Evolutionary conservation across 345 rosid species (phyloP), one percentile per base, ranked within the genome.

Genomic region (Theobroma cacao): DNA sequence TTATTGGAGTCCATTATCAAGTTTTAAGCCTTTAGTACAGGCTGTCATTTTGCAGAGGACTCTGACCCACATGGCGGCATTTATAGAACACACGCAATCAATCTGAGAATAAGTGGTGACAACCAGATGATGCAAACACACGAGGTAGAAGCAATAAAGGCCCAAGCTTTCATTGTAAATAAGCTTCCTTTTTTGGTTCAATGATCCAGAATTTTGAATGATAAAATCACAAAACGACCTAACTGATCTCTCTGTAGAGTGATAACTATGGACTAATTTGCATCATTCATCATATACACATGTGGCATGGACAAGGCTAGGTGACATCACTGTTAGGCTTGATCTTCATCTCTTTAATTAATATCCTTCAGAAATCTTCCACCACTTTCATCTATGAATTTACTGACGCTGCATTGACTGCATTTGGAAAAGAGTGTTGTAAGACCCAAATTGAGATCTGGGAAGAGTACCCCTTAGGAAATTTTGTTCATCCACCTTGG

Each of bases 401-500:
- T 60, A 86, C 74, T 78, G 90, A 43, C 75, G 87, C 34, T 85
- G 89, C 89, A 82, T 80, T 12, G 89, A 80, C 69, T 85, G 91
- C 88, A 85, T 82, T 80, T 80, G 87, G 76, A 78, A 76, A 52
- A 82, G 72, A 69, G 81, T 31, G 77, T 34, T 70, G 85, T 84
- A 87, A 62, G 90, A 72, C 75, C 83, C 89, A 56, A 91, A 84
- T 41, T 90, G 93, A 79, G 91, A 86, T 50, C 85, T 86, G 18
- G 84, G 80, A 77, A 80, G 78, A 56, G 78, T 72, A 82, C 83
- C 94, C 78, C 84, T 65, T 11, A 87, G 87, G 80, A 90, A 81
- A 85, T 82, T 82, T 78, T 90, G 96, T 70, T 89, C 97, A 45
- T 89, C 92, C 77, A 86, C 65, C 89, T 86, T 89, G 5, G 83